Conservation (phyloP, 1,284 basidiomycete genomes). For the Porodaedalea pini region DNA sequence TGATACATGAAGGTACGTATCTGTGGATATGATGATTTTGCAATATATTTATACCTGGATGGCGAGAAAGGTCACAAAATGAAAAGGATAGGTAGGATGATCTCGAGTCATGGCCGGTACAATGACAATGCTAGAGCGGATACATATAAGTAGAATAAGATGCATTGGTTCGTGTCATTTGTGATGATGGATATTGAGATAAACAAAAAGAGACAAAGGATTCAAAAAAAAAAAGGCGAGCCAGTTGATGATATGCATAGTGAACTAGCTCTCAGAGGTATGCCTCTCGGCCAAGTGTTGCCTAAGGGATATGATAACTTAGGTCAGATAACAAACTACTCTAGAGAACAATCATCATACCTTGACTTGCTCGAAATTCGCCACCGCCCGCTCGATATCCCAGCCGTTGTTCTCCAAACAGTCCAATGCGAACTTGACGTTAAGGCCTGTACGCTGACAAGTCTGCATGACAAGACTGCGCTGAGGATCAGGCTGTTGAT, state of each 20-base stretch:
- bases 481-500: conserved; percentile 58
- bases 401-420: conserved; percentile 80
- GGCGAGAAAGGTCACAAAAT: too few relatives aligned
- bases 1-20: too few relatives aligned
- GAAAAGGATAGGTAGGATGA: too few relatives aligned
- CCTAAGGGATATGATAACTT: background rate
- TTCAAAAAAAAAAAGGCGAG: background rate
- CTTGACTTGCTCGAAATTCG: conserved; percentile 83
- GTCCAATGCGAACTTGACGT: conserved; percentile 71
- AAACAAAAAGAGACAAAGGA: background rate
- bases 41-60: too few relatives aligned
- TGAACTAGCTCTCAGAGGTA: conserved; percentile 5
- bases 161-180: background rate
- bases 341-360: conserved; percentile 35
- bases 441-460: conserved; percentile 70
- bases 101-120: too few relatives aligned
- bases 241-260: background rate
- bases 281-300: conserved; percentile 14
- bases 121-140: background rate
- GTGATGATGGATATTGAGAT: background rate
- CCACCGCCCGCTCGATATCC: conserved; percentile 71
- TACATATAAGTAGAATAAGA: background rate
- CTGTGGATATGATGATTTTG: too few relatives aligned
- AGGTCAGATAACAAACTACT: background rate
- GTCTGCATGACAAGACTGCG: conserved; percentile 64